Evolutionary conservation across 768 basidiomycete species (phyloP), one percentile per base, ranked within the genome.

Genomic region (Agaricus sinodeliciosus): DNA sequence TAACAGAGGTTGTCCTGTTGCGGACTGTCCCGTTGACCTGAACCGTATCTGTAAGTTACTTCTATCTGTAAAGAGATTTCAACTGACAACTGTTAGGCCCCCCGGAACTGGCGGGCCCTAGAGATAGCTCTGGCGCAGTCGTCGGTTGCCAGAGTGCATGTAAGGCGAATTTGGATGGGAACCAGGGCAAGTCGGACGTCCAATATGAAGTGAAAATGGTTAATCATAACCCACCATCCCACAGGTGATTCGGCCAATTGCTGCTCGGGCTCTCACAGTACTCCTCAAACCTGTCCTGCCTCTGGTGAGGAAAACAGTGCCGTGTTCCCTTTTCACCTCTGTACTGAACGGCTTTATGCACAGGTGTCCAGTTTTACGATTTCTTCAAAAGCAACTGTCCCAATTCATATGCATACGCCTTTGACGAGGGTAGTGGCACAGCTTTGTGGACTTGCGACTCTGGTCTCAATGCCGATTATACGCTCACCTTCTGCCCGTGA

Each of bases 61-160:
- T 46, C 11, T 9, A 9, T 3, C 22, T 22, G 25, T 27, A 28
- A 26, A 11, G 13, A 4, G 15, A 28, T 16, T 8, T 28, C 15
- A 31, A 8, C n/a, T 16, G 51, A 15, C 55, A 43, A 4, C 48
- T 22, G 28, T 28, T 58, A 78, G 80, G 80, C 60, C 82, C 83
- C 18, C 45, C 65, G 3, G 63, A 67, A 4, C 70, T 85, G 41
- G 69, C 71, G 44, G 81, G 81, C 5, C 82, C 83, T 1, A 72
- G 64, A 52, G 76, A 82, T 58, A 65, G 74, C 1, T 67, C 64
- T n/a, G 81, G 81, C 13, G 74, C 72, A 60, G 71, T 76, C 1
- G 75, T 82, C 7, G 84, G 84, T 2, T 85, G 84, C 67, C 76
- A 75, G 59, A 80, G 77, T 48, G 82, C 83, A 31, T 85, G 83